Evolutionary conservation across 2,329 filamentous ascomycete genomes (phyloP).

Genomic region (Penicillium corylophilum): DNA sequence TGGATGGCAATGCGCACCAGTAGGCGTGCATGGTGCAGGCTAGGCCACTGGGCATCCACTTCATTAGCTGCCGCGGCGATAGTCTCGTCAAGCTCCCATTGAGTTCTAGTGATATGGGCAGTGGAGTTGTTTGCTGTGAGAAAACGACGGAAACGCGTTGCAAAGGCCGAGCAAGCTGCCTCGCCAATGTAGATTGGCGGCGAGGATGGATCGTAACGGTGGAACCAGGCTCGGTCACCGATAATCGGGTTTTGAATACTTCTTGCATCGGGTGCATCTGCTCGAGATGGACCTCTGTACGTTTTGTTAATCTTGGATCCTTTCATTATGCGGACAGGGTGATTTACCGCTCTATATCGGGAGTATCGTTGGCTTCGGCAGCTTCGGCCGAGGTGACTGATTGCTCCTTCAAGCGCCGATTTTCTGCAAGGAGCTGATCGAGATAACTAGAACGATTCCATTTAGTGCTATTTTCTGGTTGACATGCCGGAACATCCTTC

Average conservation of each 20-base stretch:
- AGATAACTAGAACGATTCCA: constrained; percentile 21
- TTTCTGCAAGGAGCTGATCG: constrained; percentile 35
- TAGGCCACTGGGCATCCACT: constrained; percentile 35
- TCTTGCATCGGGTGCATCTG: constrained; percentile 29
- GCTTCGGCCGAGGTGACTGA: constrained; percentile 27
- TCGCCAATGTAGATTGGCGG: constrained; percentile 41
- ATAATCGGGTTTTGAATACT: constrained; percentile 35
- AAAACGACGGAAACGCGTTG: constrained; percentile 39
- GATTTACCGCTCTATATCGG: constrained; percentile 15
- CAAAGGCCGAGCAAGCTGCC: constrained; percentile 42
- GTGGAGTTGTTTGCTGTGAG: constrained; percentile 32
- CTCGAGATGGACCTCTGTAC: constrained; percentile 11
- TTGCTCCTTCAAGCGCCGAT: constrained; percentile 32
- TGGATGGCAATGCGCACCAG: constrained; percentile 39
- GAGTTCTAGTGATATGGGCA: constrained; percentile 35
- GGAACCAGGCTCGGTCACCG: constrained; percentile 39
- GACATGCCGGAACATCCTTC: neutral
- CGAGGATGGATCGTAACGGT: constrained; percentile 35
- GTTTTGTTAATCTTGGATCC: neutral
- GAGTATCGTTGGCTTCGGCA: constrained; percentile 21
- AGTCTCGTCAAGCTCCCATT: constrained; percentile 34
- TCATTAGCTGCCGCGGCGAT: constrained; percentile 30
- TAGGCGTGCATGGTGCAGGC: constrained; percentile 36
- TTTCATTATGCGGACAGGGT: neutral
- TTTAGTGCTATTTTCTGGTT: constrained; percentile 3